Evolutionary conservation across 768 basidiomycete genomes (phyloP).

Genomic region (Boletus sp.): DNA sequence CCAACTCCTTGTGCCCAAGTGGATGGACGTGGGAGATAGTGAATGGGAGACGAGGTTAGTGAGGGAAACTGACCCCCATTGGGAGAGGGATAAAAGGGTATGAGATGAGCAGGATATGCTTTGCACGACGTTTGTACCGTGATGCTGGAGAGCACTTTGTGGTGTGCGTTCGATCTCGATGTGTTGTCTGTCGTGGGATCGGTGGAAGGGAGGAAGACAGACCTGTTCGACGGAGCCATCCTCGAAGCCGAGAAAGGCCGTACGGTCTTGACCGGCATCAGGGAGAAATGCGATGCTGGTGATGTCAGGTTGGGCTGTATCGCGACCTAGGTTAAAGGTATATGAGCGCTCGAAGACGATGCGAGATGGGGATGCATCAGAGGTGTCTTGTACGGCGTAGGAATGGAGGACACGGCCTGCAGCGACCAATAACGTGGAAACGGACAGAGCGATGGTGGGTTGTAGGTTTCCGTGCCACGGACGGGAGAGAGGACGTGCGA

Average conservation of each 20-base stretch:
- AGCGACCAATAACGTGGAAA: conserved; percentile 57
- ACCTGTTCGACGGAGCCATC: conserved; percentile 58
- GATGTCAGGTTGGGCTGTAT: conserved; percentile 42
- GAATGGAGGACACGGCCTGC: conserved; percentile 58
- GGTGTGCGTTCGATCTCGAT: conserved; percentile 23
- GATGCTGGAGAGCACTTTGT: conserved; percentile 30
- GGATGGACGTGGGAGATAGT: conserved; percentile 31
- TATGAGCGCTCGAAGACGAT: conserved; percentile 48
- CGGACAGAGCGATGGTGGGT: conserved; percentile 54
- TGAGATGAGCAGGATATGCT: conserved; percentile 48
- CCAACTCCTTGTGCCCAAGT: conserved; percentile 61
- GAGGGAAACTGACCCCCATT: conserved; percentile 49
- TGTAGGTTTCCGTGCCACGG: conserved; percentile 58
- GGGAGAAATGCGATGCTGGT: conserved; percentile 51
- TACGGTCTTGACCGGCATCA: conserved; percentile 43
- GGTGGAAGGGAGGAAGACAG: conserved; percentile 26
- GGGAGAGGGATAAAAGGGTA: conserved; percentile 56
- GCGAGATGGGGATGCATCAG: conserved; percentile 38
- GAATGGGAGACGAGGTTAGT: conserved; percentile 26
- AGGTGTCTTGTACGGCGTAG: conserved; percentile 45
- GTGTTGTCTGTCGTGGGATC: conserved; percentile 3
- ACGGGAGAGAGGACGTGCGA: conserved; percentile 62
- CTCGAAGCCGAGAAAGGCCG: conserved; percentile 55
- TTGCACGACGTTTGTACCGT: conserved; percentile 52
- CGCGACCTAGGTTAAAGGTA: conserved; percentile 35